Percentiles rank a stretch among this genome's conserved stretches.
Evolutionary conservation across 2,329 filamentous ascomycete species (phyloP).

Genomic region (Fusarium luffae): DNA sequence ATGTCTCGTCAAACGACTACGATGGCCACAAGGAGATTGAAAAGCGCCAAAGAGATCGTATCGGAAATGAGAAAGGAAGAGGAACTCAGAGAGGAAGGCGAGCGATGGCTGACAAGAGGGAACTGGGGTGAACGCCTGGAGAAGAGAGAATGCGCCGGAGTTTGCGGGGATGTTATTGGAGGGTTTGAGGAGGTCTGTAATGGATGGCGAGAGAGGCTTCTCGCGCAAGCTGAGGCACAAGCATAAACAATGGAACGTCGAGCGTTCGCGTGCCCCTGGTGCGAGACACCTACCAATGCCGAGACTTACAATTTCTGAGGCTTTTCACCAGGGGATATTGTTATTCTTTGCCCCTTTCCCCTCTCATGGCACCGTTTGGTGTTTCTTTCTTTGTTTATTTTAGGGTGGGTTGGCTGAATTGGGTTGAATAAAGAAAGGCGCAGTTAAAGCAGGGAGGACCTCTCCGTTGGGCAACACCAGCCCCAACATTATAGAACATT

Average conservation of each 20-base stretch:
- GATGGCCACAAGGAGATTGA: constrained; percentile 81
- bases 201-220: constrained; percentile 80
- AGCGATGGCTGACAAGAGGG: constrained; percentile 81
- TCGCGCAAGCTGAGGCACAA: constrained; percentile 69
- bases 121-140: constrained; percentile 84
- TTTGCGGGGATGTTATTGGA: constrained; percentile 87
- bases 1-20: constrained; percentile 92
- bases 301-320: constrained; percentile 12
- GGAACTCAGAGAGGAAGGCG: constrained; percentile 83
- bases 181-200: constrained; percentile 94
- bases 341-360: constrained; percentile 13
- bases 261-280: constrained; percentile 20
- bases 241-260: constrained; percentile 43
- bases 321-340: constrained; percentile 17
- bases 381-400: constrained; percentile 28
- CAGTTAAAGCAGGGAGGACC: constrained; percentile 33
- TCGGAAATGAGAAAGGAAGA: constrained; percentile 86
- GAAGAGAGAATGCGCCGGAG: constrained; percentile 81
- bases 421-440: constrained; percentile 29
- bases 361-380: constrained; percentile 3
- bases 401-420: constrained; percentile 26
- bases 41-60: constrained; percentile 85
- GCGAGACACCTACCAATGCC: constrained; percentile 22
- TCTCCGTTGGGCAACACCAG: constrained; percentile 14
- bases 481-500: constrained; percentile 38